Conservation (phyloP, 371 early-diverging fungal species). For the Fennellomyces sp. region DNA sequence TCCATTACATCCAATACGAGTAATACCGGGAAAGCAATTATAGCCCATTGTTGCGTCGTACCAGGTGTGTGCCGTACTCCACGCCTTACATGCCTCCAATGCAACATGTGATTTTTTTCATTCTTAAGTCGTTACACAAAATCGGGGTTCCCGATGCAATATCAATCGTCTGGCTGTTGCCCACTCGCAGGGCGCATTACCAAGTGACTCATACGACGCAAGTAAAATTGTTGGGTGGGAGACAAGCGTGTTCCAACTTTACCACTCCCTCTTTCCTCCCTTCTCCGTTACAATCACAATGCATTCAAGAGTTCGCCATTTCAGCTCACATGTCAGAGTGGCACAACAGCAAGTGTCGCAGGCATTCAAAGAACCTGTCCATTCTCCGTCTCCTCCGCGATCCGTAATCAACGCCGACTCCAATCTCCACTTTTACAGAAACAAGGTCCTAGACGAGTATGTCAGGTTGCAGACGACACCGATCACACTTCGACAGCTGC, state of each 20-base stretch:
- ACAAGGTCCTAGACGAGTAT: conserved; percentile 75
- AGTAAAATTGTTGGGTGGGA: not conserved
- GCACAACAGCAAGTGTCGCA: not conserved
- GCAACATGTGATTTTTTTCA: not conserved
- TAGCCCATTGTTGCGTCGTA: too few relatives aligned
- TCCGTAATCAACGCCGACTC: not conserved
- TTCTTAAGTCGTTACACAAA: not conserved
- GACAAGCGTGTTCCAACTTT: not conserved
- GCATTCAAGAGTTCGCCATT: not conserved
- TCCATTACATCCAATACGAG: too few relatives aligned
- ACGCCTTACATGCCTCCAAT: too few relatives aligned
- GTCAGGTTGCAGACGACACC: conserved; percentile 68
- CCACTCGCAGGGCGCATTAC: not conserved
- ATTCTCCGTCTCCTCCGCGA: not conserved
- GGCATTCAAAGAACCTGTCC: not conserved
- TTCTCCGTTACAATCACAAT: not conserved
- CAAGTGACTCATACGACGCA: not conserved
- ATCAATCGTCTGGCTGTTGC: not conserved
- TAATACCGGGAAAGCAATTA: too few relatives aligned
- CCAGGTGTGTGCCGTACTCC: too few relatives aligned
- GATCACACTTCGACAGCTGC: conserved; percentile 82
- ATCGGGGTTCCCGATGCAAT: not conserved
- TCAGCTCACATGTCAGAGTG: not conserved
- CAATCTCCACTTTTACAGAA: conserved; percentile 71
- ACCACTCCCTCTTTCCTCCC: not conserved